Evolutionary conservation across 495 filamentous ascomycete genomes (phyloP).

Genomic region (Talaromyces thailandensis): DNA sequence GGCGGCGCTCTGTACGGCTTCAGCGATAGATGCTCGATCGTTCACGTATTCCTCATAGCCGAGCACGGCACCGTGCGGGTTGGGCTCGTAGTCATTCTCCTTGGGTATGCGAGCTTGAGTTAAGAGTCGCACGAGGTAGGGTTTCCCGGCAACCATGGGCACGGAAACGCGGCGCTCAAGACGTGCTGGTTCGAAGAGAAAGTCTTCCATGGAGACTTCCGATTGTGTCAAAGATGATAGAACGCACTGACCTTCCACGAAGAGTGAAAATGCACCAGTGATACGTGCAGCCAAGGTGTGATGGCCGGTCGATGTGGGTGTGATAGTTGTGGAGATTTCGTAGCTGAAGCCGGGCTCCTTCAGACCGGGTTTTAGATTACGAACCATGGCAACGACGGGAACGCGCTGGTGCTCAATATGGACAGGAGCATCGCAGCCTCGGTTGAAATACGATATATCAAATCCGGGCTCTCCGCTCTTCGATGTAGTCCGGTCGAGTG

Average conservation of each 20-base stretch:
- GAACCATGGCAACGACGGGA: neutral
- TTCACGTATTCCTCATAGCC: slow-evolving; percentile 23
- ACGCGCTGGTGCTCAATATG: neutral
- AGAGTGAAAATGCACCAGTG: neutral
- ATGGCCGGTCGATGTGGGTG: neutral
- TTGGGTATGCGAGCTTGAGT: slow-evolving; percentile 45
- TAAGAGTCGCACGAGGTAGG: slow-evolving; percentile 23
- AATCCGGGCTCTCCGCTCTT: slow-evolving; percentile 17
- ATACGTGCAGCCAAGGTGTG: neutral
- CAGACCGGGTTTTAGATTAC: neutral
- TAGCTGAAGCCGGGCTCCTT: neutral
- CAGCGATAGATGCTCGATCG: slow-evolving; percentile 53
- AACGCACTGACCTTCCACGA: neutral
- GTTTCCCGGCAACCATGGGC: slow-evolving; percentile 44
- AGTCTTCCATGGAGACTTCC: neutral
- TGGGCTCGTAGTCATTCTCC: slow-evolving; percentile 73
- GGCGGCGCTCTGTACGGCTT: slow-evolving; percentile 48
- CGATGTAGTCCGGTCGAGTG: slow-evolving; percentile 36
- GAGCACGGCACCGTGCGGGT: slow-evolving; percentile 34
- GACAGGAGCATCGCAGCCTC: neutral
- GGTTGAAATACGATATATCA: neutral
- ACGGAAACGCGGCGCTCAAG: slow-evolving; percentile 44
- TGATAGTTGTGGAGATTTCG: neutral
- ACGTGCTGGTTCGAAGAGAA: neutral
- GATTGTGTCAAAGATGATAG: neutral